Evolutionary conservation across 768 basidiomycete species (phyloP), one percentile per base, ranked within the genome.

Genomic region (Trametes cingulata): DNA sequence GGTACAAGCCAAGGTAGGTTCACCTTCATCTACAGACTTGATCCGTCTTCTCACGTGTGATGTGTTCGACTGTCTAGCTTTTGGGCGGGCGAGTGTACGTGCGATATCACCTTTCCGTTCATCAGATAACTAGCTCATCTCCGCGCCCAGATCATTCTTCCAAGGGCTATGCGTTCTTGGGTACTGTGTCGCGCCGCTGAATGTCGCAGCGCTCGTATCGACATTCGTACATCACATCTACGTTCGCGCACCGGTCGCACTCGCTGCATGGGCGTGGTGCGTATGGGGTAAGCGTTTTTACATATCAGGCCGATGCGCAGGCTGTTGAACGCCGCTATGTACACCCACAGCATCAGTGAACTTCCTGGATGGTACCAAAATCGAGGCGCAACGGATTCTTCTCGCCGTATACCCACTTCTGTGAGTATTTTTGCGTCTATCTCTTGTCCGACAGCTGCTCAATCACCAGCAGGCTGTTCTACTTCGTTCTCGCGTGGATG

Each of bases 401-500:
- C 85, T 98, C 35, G 95, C 95, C 20, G 95, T 98, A 69, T 98
- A 97, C 76, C 96, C 96, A n/a, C 79, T 97, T 40, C 77, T 95
- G 92, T 93, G 64, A 76, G 91, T 79, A n/a, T n/a, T n/a, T n/a
- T n/a, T n/a, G 9, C 19, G 12, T 61, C 50, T 52, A 65, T 15
- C 6, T 20, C 12, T 14, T 35, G 4, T 17, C 22, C 42, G 35
- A 33, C 29, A 33, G 29, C 10, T 33, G 10, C 29, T 33, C 29
- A 39, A 27, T 25, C 49, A 48, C 49, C 14, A 41, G 1, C 65
- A 93, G 92, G 43, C 77, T 97, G 33, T 96, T 97, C 73, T 97
- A 95, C 71, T 95, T 95, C 75, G 86, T 96, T 65, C 77, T 97
- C 40, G 92, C 93, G 3, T 96, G 94, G 94, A 96, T 96, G 94